Evolutionary conservation across 257 asterid genomes (phyloP).

Genomic region (Nemophila menziesii): DNA sequence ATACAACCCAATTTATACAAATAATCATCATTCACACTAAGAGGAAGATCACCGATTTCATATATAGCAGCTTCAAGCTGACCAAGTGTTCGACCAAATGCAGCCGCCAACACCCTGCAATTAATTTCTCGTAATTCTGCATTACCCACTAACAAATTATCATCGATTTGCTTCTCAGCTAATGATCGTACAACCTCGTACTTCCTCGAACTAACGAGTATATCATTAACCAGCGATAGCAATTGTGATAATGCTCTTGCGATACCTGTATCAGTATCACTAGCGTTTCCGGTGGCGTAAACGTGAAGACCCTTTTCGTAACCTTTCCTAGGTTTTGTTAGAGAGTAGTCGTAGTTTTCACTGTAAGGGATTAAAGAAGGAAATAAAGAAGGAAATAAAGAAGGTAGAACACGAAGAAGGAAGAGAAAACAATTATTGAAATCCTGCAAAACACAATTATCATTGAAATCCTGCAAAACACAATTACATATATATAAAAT

Average conservation of each 20-base stretch:
- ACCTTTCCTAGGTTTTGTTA: slow-evolving; percentile 7
- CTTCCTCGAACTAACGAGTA: slow-evolving; percentile 80
- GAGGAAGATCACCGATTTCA: slow-evolving; percentile 15
- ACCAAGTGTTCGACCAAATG: slow-evolving; percentile 43
- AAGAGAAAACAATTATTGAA: no score
- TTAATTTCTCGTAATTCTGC: slow-evolving; percentile 39
- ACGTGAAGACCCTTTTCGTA: slow-evolving; percentile 1
- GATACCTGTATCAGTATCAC: slow-evolving; percentile 37
- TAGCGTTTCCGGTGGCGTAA: slow-evolving; percentile 12
- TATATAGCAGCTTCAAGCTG: slow-evolving; percentile 47
- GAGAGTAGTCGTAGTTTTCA: slow-evolving; percentile 9
- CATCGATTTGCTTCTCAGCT: slow-evolving; percentile 66
- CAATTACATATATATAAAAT: no score
- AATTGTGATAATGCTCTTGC: slow-evolving; percentile 68
- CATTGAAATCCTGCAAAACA: no score
- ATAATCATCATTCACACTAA: slow-evolving; percentile 4
- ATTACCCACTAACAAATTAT: slow-evolving; percentile 33
- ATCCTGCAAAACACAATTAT: no score
- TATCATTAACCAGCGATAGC: slow-evolving; percentile 52
- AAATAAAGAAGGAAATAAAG: slow-evolving; percentile 22
- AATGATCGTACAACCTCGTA: slow-evolving; percentile 63
- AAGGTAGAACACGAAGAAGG: slow-evolving; percentile 47
- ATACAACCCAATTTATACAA: slow-evolving; percentile 21
- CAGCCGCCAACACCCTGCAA: slow-evolving; percentile 45
- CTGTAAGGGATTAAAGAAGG: no score